Evolutionary conservation across 2,329 filamentous ascomycete genomes (phyloP).

Genomic region (Xylaria sp.): DNA sequence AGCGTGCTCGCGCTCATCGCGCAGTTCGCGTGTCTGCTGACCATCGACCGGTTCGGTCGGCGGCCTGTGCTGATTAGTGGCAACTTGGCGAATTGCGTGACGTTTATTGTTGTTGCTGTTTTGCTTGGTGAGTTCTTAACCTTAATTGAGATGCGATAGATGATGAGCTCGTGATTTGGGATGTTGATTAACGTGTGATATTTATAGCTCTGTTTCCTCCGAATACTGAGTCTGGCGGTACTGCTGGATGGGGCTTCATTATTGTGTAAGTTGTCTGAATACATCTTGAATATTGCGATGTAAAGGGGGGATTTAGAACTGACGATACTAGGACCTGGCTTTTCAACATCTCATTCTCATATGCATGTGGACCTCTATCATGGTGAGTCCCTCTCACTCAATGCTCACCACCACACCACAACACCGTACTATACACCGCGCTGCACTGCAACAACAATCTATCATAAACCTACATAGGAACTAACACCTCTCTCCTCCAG

Average conservation of each 20-base stretch:
- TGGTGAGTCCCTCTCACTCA: no score
- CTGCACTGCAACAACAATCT: no score
- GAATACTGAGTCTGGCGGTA: slow-evolving; percentile 53
- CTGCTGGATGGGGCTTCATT: slow-evolving; percentile 76
- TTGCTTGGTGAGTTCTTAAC: slow-evolving; percentile 46
- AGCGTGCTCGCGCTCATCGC: slow-evolving; percentile 72
- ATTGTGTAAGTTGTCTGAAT: slow-evolving; percentile 48
- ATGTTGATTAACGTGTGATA: neutral
- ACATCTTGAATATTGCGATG: neutral
- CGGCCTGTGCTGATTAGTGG: slow-evolving; percentile 74
- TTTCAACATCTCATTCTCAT: slow-evolving; percentile 79
- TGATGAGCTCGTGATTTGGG: neutral
- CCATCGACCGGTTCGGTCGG: slow-evolving; percentile 73
- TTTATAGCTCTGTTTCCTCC: slow-evolving; percentile 63
- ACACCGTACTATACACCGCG: no score
- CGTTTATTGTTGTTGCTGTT: slow-evolving; percentile 71
- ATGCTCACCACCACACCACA: no score
- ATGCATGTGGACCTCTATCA: slow-evolving; percentile 71
- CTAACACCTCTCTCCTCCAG: slow-evolving; percentile 32
- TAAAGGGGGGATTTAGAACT: neutral
- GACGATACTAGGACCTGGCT: slow-evolving; percentile 67
- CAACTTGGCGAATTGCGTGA: slow-evolving; percentile 73
- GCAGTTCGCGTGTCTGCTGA: slow-evolving; percentile 69
- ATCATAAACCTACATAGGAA: no score
- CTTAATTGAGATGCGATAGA: neutral